phyloP scores from a whole-genome alignment of 192 early-diverging fungal species.

The Mortierella alpina region DNA sequence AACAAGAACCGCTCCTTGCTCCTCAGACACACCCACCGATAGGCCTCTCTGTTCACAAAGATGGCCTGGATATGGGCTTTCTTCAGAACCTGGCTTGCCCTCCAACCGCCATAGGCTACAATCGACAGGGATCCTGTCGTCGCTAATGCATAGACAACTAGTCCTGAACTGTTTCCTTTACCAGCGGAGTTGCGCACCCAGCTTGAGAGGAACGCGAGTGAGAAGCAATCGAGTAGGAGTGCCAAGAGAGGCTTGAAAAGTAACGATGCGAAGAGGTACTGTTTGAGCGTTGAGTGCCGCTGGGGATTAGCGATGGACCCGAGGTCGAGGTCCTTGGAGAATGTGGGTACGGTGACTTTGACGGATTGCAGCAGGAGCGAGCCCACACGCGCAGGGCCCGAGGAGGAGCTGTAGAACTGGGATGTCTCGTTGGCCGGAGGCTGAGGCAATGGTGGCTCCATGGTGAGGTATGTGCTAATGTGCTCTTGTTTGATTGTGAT shows the following conservation, averaged over 20 bases:
- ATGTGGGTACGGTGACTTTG: conserved; percentile 28
- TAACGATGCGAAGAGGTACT: conserved; percentile 42
- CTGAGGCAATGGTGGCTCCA: conserved; percentile 26
- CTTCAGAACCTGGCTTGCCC: conserved; percentile 18
- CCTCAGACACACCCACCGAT: conserved; percentile 40
- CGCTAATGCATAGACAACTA: conserved; percentile 30
- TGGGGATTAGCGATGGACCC: conserved; percentile 37
- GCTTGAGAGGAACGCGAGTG: conserved; percentile 14
- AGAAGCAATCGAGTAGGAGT: conserved; percentile 36
- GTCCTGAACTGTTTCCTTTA: conserved; percentile 22
- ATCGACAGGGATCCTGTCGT: conserved; percentile 20
- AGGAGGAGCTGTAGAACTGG: conserved; percentile 8
- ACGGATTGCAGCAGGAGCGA: conserved; percentile 30
- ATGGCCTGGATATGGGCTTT: conserved; percentile 38
- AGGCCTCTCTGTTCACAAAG: conserved; percentile 47
- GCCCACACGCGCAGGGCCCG: conserved; percentile 30
- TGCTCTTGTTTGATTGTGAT: not conserved
- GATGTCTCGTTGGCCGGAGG: conserved; percentile 18
- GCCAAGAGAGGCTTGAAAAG: conserved; percentile 36
- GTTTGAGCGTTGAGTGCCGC: conserved; percentile 33
- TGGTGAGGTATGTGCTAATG: not conserved
- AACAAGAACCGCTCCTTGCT: conserved; percentile 40
- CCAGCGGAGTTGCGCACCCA: conserved; percentile 24
- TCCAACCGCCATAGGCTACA: conserved; percentile 34
- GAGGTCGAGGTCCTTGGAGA: conserved; percentile 39